Percentiles rank a stretch among this genome's conserved stretches.
Evolutionary conservation across 1,284 basidiomycete genomes (phyloP).

Genomic region (Uromyces viciae-fabae): DNA sequence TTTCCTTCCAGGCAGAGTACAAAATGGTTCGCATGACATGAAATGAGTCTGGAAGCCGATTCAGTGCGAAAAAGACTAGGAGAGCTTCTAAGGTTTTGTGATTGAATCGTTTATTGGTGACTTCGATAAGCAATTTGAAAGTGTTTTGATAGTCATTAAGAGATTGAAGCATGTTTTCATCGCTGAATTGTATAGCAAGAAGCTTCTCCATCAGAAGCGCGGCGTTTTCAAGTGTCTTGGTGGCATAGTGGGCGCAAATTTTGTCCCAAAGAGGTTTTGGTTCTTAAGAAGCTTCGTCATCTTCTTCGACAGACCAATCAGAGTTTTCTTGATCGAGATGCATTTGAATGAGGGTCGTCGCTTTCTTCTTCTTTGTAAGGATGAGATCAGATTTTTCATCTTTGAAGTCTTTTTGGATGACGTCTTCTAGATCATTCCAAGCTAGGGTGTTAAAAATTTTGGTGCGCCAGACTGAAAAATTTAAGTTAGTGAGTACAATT

Average conservation of each 20-base stretch:
- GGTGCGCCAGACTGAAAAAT: not conserved
- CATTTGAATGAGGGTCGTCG: not conserved
- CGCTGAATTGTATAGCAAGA: not conserved
- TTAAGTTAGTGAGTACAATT: not conserved
- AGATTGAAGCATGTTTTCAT: not conserved
- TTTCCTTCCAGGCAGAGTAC: not conserved
- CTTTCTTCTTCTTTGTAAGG: not conserved
- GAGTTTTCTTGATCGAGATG: not conserved
- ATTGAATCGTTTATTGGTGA: not conserved
- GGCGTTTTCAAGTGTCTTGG: not conserved
- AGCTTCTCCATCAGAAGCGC: too few relatives aligned
- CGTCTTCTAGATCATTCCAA: not conserved
- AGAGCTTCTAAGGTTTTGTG: not conserved
- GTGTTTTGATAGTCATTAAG: not conserved
- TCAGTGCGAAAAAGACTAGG: not conserved
- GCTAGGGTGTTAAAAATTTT: not conserved
- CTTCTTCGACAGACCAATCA: not conserved
- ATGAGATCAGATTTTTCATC: not conserved
- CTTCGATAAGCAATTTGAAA: not conserved
- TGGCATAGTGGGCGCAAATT: not conserved
- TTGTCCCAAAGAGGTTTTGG: not conserved
- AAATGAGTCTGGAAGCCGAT: not conserved
- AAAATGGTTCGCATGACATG: not conserved
- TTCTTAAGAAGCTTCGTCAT: not conserved
- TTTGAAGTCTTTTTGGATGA: not conserved